phyloP scores from a whole-genome alignment of 2,329 filamentous ascomycete genomes.

The Colletotrichum sp. region DNA sequence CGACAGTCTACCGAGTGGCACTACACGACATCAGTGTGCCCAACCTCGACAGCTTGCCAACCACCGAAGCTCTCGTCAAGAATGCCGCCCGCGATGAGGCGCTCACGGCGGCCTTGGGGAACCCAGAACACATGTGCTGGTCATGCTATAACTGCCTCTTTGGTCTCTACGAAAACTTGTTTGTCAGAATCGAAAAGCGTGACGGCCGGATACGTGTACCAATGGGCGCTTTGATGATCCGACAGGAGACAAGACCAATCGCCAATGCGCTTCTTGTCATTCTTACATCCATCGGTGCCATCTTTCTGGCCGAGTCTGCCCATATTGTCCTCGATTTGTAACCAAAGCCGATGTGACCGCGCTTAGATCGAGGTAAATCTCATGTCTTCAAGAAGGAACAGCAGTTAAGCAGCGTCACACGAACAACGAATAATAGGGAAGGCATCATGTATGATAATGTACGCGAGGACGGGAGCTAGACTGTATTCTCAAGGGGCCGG shows the following conservation, averaged over 20 bases:
- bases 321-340: not conserved
- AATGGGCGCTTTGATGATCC: not conserved
- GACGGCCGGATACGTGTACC: not conserved
- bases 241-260: not conserved
- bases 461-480: no score
- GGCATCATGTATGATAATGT: no score
- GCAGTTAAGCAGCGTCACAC: no score
- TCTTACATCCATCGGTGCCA: not conserved
- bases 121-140: not conserved
- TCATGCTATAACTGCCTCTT: not conserved
- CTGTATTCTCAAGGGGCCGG: no score
- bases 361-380: no score
- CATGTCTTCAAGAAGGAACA: no score
- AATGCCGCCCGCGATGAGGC: not conserved
- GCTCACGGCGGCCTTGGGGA: not conserved
- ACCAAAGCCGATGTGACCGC: not conserved
- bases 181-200: not conserved
- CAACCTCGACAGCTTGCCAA: not conserved
- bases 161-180: not conserved
- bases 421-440: no score
- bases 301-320: not conserved
- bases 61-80: not conserved
- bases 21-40: not conserved
- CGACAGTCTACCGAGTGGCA: not conserved
- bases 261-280: fast-evolving